phyloP scores from a whole-genome alignment of 805 yeast genomes.

The Wickerhamomyces kurtzmanii region DNA sequence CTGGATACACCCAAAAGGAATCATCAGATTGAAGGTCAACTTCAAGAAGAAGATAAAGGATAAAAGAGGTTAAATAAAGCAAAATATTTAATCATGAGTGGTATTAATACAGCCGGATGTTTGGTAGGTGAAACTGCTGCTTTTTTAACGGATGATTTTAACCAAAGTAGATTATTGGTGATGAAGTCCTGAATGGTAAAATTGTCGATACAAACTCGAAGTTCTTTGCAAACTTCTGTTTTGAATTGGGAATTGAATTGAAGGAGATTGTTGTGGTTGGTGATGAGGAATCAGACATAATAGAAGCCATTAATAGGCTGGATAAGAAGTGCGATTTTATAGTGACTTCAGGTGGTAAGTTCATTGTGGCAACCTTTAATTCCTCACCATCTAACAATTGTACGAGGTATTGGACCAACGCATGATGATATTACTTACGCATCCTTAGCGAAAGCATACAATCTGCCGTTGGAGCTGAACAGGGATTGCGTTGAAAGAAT shows the following conservation, averaged over 20 bases:
- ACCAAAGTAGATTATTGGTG: conserved; percentile 48
- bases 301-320: conserved; percentile 34
- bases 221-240: conserved; percentile 64
- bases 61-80: no score
- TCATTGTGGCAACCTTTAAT: no score
- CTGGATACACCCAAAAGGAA: no score
- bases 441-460: conserved; percentile 58
- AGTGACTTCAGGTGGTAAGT: conserved; percentile 58
- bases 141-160: no score
- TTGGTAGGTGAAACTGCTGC: no score
- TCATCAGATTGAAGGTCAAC: no score
- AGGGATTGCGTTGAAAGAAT: conserved; percentile 49
- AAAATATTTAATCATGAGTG: no score
- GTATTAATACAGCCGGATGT: no score
- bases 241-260: conserved; percentile 55
- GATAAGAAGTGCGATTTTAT: conserved; percentile 49
- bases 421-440: conserved; percentile 86
- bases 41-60: no score
- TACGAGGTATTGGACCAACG: conserved; percentile 71
- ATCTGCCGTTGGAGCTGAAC: conserved; percentile 40
- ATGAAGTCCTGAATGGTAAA: conserved; percentile 82
- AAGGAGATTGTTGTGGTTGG: conserved; percentile 65
- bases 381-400: no score
- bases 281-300: conserved; percentile 62
- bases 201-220: conserved; percentile 71